Percentiles rank a stretch among this genome's conserved stretches.
These are phyloP conservation scores for Podospora conica DNA, from an alignment of 495 filamentous ascomycete species.

Conservation along the genomic window DNA sequence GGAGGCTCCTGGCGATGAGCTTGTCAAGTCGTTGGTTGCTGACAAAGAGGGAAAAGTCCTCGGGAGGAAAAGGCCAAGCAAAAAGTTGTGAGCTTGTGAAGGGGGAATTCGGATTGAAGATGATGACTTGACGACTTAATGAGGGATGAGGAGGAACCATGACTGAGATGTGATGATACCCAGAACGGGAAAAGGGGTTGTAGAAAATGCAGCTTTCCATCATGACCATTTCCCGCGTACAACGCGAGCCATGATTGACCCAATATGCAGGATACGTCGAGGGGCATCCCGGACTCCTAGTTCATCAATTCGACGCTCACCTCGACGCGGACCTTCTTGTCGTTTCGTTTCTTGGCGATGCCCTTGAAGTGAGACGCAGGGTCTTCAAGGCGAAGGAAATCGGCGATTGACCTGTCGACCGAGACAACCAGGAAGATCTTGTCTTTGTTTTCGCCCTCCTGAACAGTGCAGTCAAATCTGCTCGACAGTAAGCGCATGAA, in stretches of 20 bases:
- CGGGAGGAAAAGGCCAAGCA: not conserved
- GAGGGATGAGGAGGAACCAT: not conserved
- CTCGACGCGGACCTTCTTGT: constrained; percentile 23
- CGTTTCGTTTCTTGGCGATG: constrained; percentile 24
- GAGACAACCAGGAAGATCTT: constrained; percentile 29
- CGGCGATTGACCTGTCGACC: constrained; percentile 18
- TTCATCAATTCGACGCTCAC: not conserved
- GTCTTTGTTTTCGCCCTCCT: constrained; percentile 22
- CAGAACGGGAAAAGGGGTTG: not conserved
- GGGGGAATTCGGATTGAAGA: not conserved
- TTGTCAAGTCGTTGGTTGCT: not conserved
- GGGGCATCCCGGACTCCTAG: not conserved
- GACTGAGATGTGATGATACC: not conserved
- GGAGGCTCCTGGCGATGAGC: not conserved
- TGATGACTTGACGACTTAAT: not conserved
- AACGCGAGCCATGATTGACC: not conserved
- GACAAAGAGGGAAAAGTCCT: not conserved
- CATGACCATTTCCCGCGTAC: not conserved
- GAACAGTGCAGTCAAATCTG: constrained; percentile 26
- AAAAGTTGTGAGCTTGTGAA: not conserved
- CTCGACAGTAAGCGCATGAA: not conserved
- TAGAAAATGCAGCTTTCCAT: not conserved
- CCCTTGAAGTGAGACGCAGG: constrained; percentile 21
- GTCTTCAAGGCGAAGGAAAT: not conserved
- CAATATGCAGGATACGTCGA: not conserved